phyloP scores from a whole-genome alignment of 257 asterid genomes.

The Nicotiana sylvestris region DNA sequence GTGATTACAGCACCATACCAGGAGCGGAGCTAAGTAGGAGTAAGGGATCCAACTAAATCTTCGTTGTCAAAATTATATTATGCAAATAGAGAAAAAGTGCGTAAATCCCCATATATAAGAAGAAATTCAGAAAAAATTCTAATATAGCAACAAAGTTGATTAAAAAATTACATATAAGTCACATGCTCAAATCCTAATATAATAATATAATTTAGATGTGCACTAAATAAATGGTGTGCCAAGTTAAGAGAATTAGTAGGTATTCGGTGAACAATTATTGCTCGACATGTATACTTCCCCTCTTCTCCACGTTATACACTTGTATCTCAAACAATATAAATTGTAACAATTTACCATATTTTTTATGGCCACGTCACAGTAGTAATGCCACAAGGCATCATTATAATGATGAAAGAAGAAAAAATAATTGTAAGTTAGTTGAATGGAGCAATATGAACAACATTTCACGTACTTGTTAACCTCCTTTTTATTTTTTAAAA shows the following conservation, averaged over 20 bases:
- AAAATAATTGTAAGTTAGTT: not conserved
- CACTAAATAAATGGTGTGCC: no score
- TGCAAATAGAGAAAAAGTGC: no score
- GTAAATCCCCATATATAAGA: no score
- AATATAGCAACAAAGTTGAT: no score
- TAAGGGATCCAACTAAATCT: no score
- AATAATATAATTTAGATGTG: no score
- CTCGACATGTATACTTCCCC: not conserved
- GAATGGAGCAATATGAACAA: not conserved
- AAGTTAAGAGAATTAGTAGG: no score
- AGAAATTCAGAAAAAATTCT: no score
- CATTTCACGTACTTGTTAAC: not conserved
- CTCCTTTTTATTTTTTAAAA: not conserved
- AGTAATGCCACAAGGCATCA: not conserved
- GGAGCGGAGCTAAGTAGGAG: no score
- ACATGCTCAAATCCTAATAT: no score
- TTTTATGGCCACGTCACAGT: not conserved
- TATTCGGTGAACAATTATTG: not conserved
- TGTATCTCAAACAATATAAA: not conserved
- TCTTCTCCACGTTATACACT: not conserved
- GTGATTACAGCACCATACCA: not conserved
- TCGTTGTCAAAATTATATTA: no score
- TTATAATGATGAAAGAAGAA: not conserved
- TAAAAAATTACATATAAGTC: no score
- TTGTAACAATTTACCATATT: not conserved